Conservation (phyloP, 257 asterid species). For the Solanum dulcamara region DNA sequence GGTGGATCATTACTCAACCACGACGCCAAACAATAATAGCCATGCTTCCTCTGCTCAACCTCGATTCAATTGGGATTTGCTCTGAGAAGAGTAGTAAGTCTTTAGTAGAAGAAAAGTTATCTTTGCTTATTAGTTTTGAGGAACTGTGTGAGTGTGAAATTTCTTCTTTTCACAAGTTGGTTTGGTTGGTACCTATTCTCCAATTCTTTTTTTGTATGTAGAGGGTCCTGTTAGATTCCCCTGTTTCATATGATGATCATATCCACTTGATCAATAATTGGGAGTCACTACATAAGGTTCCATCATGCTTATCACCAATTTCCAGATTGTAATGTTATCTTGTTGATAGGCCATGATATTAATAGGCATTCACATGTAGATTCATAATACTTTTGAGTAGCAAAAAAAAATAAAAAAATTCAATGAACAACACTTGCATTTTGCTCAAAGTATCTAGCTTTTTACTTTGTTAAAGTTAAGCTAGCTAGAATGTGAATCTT, state of each 20-base stretch:
- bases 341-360: neutral
- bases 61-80: slow-evolving; percentile 60
- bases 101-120: neutral
- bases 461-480: neutral
- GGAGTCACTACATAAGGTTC: slow-evolving; percentile 8
- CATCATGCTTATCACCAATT: slow-evolving; percentile 1
- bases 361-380: neutral
- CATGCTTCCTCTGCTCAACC: slow-evolving; percentile 27
- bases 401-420: neutral
- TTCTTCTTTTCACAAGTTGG: neutral
- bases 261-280: slow-evolving; percentile 27
- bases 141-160: slow-evolving; percentile 2
- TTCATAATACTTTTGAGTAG: neutral
- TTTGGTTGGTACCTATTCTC: slow-evolving; percentile 12
- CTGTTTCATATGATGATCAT: slow-evolving; percentile 12
- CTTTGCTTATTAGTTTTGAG: neutral
- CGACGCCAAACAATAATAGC: neutral
- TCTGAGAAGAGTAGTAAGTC: slow-evolving; percentile 4
- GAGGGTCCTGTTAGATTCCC: slow-evolving; percentile 33
- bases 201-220: slow-evolving; percentile 61
- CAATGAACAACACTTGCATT: neutral
- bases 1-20: slow-evolving; percentile 6
- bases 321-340: neutral
- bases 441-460: neutral
- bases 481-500: neutral